Evolutionary conservation across 2,329 filamentous ascomycete genomes (phyloP).

Genomic region (Microdochium paspali): DNA sequence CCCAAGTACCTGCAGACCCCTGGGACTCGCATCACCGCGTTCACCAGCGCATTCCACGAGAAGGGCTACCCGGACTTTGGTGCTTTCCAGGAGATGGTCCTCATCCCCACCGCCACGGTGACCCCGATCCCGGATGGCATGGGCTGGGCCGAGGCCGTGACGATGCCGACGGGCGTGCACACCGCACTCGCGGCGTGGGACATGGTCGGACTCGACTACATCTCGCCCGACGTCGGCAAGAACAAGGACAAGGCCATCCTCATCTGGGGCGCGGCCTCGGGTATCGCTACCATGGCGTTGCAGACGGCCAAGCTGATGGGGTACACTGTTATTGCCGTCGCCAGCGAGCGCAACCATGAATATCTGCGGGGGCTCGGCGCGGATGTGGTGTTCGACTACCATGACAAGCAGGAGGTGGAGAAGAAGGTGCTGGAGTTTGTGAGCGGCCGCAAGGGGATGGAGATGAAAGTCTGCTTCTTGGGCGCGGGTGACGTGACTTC

Average conservation of each 20-base stretch:
- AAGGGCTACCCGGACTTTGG: constrained; percentile 2
- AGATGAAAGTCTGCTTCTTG: neutral
- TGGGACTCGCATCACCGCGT: neutral
- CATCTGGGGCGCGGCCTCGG: constrained; percentile 6
- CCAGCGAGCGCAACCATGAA: constrained; percentile 10
- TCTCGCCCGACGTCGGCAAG: neutral
- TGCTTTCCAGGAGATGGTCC: constrained; percentile 5
- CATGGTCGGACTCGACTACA: neutral
- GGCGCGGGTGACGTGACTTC: neutral
- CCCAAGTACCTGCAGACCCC: neutral
- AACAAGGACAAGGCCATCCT: constrained; percentile 3
- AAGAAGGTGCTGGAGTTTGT: neutral
- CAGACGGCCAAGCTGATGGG: constrained; percentile 4
- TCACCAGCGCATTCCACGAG: neutral
- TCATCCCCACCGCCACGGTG: constrained; percentile 2
- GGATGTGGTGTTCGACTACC: constrained; percentile 38
- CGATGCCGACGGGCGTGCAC: neutral
- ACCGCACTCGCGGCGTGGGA: neutral
- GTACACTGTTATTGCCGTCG: constrained; percentile 1
- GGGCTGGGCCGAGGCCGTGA: constrained; percentile 4
- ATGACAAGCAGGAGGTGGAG: neutral
- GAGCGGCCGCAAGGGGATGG: neutral
- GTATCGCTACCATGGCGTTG: constrained; percentile 5
- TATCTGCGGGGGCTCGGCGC: constrained; percentile 36
- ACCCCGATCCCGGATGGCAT: constrained; percentile 2